A percentile compares a stretch with the other conserved stretches of the same genome.
Evolutionary conservation across 441 rosid genomes (phyloP).

Genomic region (Populus hybrid): DNA sequence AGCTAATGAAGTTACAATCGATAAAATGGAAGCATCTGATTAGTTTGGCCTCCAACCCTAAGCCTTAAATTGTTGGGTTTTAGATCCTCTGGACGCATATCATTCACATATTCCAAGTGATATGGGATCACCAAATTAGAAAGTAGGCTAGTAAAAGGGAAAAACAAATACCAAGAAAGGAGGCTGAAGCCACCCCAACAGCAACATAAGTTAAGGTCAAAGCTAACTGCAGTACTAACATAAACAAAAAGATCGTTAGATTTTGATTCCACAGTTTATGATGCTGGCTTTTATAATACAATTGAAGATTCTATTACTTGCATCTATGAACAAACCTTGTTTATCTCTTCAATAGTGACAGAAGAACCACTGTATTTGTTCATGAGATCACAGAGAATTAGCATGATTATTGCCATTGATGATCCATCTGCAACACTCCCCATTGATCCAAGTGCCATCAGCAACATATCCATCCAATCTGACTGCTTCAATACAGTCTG

Average conservation of each 20-base stretch:
- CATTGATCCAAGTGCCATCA: constrained; percentile 20
- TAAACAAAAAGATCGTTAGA: background rate
- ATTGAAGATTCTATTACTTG: background rate
- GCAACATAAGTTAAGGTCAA: background rate
- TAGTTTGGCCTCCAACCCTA: background rate
- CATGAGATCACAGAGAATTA: background rate
- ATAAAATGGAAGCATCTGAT: background rate
- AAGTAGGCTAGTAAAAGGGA: background rate
- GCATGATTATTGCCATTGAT: constrained; percentile 16
- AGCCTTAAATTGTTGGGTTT: background rate
- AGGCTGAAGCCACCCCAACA: background rate
- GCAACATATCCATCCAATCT: constrained; percentile 17
- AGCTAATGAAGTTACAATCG: too few relatives aligned
- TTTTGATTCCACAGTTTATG: background rate
- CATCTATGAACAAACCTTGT: background rate
- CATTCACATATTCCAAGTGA: background rate
- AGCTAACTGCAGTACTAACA: background rate
- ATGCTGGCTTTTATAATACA: background rate
- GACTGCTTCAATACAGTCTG: constrained; percentile 4
- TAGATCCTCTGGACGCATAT: too few relatives aligned
- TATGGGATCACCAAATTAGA: background rate
- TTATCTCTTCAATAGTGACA: background rate
- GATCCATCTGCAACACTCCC: constrained; percentile 25
- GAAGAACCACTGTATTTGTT: background rate
- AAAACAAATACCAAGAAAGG: background rate